A percentile compares a stretch with the other conserved stretches of the same genome.
phyloP scores from a whole-genome alignment of 805 yeast genomes.

The Kluyveromyces siamensis region DNA sequence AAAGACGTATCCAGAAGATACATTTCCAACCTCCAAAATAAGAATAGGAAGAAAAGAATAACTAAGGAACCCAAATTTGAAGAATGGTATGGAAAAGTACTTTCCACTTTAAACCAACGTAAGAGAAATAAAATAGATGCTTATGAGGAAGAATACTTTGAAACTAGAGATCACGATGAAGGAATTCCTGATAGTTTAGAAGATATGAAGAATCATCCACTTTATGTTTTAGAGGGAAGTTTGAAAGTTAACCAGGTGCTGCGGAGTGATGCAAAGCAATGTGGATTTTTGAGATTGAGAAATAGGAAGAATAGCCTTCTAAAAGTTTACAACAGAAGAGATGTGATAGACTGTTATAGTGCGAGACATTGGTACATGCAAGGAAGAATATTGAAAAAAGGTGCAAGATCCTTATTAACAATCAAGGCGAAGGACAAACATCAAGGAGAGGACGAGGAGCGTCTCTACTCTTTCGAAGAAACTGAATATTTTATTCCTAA shows the following conservation, averaged over 20 bases:
- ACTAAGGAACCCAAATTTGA: slow-evolving; percentile 47
- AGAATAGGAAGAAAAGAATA: slow-evolving; percentile 64
- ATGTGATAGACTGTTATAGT: slow-evolving; percentile 55
- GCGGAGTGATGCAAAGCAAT: slow-evolving; percentile 46
- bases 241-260: slow-evolving; percentile 64
- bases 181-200: slow-evolving; percentile 81
- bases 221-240: slow-evolving; percentile 72
- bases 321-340: slow-evolving; percentile 59
- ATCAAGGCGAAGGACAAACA: slow-evolving; percentile 26
- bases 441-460: slow-evolving; percentile 45
- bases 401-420: slow-evolving; percentile 54
- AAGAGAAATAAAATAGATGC: slow-evolving; percentile 27
- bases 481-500: slow-evolving; percentile 66
- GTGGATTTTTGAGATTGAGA: slow-evolving; percentile 60
- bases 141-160: slow-evolving; percentile 28
- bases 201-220: slow-evolving; percentile 82
- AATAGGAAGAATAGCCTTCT: slow-evolving; percentile 34
- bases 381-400: slow-evolving; percentile 68
- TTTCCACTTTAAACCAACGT: slow-evolving; percentile 19
- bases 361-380: slow-evolving; percentile 80
- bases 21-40: slow-evolving; percentile 56
- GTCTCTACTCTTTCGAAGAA: slow-evolving; percentile 71
- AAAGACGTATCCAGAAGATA: slow-evolving; percentile 84
- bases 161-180: slow-evolving; percentile 52
- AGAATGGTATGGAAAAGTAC: slow-evolving; percentile 50